Percentiles rank a stretch among this genome's conserved stretches.
These are phyloP conservation scores for Pisolithus sp. DNA, from an alignment of 768 basidiomycete species.

Conservation along the genomic window DNA sequence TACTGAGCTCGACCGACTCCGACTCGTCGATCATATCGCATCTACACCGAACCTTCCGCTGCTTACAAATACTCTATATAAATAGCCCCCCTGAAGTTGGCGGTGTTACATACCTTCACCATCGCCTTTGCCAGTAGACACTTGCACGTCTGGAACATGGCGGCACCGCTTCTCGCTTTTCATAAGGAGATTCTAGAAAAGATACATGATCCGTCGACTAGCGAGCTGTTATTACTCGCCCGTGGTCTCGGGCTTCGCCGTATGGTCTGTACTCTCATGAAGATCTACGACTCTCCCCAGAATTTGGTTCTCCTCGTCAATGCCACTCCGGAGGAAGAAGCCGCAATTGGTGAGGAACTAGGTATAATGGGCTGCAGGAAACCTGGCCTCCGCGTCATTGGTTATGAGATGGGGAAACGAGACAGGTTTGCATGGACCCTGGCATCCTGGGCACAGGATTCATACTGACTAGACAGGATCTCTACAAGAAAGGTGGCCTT, in stretches of 20 bases:
- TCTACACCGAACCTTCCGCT: too few relatives aligned
- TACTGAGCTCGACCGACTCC: too few relatives aligned
- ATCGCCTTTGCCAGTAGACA: too few relatives aligned
- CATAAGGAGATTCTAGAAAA: conserved; percentile 63
- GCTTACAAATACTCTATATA: too few relatives aligned
- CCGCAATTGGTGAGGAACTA: conserved; percentile 87
- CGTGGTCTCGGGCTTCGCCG: conserved; percentile 86
- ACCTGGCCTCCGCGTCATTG: conserved; percentile 78
- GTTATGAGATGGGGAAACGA: conserved; percentile 72
- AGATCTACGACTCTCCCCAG: conserved; percentile 84
- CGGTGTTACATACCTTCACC: too few relatives aligned
- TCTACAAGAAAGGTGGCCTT: conserved; percentile 86
- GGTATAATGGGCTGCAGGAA: conserved; percentile 86
- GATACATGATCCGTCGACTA: conserved; percentile 68
- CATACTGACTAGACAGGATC: conserved; percentile 50
- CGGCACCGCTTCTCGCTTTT: conserved; percentile 45
- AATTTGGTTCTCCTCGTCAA: conserved; percentile 83
- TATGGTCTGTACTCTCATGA: conserved; percentile 79
- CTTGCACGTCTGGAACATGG: conserved; percentile 9
- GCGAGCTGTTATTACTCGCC: conserved; percentile 72
- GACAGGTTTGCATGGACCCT: conserved; percentile 55
- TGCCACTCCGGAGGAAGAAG: conserved; percentile 80
- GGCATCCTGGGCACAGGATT: conserved; percentile 4
- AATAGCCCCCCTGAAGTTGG: too few relatives aligned
- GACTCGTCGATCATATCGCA: too few relatives aligned